Conservation (phyloP, 352 stramenopile species). For the Pythium aquatile region DNA sequence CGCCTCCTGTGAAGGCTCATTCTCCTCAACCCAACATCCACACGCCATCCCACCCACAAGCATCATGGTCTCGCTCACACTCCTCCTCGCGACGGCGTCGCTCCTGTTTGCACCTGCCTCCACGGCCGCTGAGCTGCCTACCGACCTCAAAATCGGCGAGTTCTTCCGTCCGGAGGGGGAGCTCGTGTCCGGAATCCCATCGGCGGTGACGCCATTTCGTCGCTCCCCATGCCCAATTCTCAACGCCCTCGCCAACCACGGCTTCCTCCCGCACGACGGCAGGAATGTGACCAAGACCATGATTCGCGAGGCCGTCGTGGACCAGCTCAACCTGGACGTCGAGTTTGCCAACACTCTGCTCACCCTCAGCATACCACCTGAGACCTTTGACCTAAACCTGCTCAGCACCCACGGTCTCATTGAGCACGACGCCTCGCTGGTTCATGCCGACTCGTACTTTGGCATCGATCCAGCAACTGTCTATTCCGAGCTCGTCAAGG, state of each 20-base stretch:
- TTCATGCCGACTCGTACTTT: constrained; percentile 36
- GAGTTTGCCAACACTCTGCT: constrained; percentile 25
- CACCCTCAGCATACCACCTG: constrained; percentile 28
- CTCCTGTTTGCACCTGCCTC: background rate
- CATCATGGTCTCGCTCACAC: constrained; percentile 17
- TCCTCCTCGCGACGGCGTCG: background rate
- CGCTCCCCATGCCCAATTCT: constrained; percentile 49
- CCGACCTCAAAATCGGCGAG: constrained; percentile 7
- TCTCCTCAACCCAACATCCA: no score
- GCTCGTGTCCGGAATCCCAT: constrained; percentile 31
- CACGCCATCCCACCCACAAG: no score
- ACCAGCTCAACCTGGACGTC: constrained; percentile 46
- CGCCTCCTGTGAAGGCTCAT: no score
- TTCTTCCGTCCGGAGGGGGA: constrained; percentile 36
- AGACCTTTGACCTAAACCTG: constrained; percentile 43
- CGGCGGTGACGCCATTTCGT: constrained; percentile 24
- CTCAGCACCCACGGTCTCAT: constrained; percentile 35
- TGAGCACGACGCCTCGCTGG: constrained; percentile 36
- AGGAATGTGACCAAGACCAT: constrained; percentile 36
- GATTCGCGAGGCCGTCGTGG: constrained; percentile 32
- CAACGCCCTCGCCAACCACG: constrained; percentile 60
- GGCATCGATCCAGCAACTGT: constrained; percentile 31
- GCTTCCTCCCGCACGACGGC: constrained; percentile 46
- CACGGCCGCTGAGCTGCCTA: background rate
- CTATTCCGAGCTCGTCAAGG: constrained; percentile 28